Evolutionary conservation across 164 flowering plant species (phyloP), one percentile per base, ranked within the genome.

Genomic region (Piper betle): DNA sequence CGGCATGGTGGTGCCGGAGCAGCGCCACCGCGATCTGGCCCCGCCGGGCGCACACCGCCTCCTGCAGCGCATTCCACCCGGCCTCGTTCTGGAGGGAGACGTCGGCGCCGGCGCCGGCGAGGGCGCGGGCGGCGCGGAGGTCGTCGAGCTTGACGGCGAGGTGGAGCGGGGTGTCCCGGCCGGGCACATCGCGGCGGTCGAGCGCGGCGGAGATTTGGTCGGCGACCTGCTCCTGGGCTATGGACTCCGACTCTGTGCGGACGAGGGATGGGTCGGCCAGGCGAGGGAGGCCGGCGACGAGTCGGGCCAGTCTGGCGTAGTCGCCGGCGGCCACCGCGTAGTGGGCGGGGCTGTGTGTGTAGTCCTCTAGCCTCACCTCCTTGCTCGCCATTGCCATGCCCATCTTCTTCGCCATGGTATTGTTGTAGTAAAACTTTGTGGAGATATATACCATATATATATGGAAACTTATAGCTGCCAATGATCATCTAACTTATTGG

Each of bases 61-160:
- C 98, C 67, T 93, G 96, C 15, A 93, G 67, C 3, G 98, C 76
- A 57, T 80, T 87, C 98, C 97, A 93, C 0, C 97, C 97, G 17
- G 88, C 78, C 12, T 88, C 71, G 65, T 84, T 87, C 73, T 93
- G 98, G 1, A 93, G 77, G 11, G 96, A 86, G 3, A 81, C 72
- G 69, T 93, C 97, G 8, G 96, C 94, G 12, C 97, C 97, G 39
- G 92, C 97, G 20, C 68, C 55, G 42, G 83, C 81, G 13, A 93
- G 86, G 0, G 71, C 6, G 2, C 70, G 66, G 2, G 80, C 94
- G 12, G 96, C 73, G 43, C 69, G 53, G 41, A 63, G 40, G 71
- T 90, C 94, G 56, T 77, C 78, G 37, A 87, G 77, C 2, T 87
- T 75, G 33, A 93, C 97, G 5, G 96, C 88, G 15, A 93, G 81